Percentiles rank a stretch among this genome's conserved stretches.
Conservation (phyloP, 768 basidiomycete species). For the Filobasidium floriforme region DNA sequence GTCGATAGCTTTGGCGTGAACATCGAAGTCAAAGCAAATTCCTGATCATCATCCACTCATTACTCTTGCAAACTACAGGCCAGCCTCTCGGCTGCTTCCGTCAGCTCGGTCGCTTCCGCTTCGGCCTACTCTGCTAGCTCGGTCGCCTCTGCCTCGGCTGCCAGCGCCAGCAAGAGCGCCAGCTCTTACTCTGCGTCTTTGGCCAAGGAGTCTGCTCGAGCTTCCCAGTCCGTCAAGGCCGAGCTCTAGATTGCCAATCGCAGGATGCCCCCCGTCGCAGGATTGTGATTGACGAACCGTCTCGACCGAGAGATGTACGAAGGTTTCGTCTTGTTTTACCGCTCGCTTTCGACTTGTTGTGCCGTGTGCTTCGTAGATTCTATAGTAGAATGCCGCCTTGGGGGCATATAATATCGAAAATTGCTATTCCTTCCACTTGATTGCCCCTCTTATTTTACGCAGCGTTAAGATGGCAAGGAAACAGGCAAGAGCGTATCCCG, state of each 20-base stretch:
- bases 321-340: too few species aligned
- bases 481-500: too few species aligned
- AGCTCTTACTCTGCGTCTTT: constrained; percentile 35
- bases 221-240: constrained; percentile 38
- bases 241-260: constrained; percentile 32
- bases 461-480: too few species aligned
- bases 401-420: not conserved
- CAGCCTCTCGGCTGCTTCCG: constrained; percentile 31
- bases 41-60: constrained; percentile 7
- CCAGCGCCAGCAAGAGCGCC: constrained; percentile 24
- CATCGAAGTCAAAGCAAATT: not conserved
- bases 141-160: constrained; percentile 29
- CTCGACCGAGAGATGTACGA: too few species aligned
- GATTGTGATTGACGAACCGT: too few species aligned
- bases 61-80: constrained; percentile 24
- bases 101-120: constrained; percentile 31
- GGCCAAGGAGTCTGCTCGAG: constrained; percentile 36
- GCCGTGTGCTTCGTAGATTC: not conserved
- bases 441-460: too few species aligned
- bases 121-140: constrained; percentile 24
- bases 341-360: too few species aligned
- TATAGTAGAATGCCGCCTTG: constrained; percentile 3
- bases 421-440: too few species aligned
- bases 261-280: too few species aligned
- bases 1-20: constrained; percentile 8